phyloP scores from a whole-genome alignment of 129 eudicot genomes.

The Lonicera japonica region DNA sequence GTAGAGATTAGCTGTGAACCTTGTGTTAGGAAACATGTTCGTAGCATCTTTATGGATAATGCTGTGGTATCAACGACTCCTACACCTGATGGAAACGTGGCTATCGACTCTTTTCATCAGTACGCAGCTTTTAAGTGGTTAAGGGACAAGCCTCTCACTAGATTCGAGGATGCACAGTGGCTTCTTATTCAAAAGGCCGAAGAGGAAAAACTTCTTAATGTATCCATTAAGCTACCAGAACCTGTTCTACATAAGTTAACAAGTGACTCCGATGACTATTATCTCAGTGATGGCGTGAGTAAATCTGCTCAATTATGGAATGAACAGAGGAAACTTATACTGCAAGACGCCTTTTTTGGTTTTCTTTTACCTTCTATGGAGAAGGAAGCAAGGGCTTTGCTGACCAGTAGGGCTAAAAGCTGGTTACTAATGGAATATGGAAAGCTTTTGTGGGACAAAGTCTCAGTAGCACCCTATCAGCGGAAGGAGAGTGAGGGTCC shows the following conservation, averaged over 20 bases:
- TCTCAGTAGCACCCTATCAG: conserved; percentile 75
- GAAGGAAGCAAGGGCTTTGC: conserved; percentile 76
- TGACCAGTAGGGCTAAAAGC: conserved; percentile 76
- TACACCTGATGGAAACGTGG: conserved; percentile 65
- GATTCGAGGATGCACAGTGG: conserved; percentile 91
- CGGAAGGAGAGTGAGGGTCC: conserved; percentile 52
- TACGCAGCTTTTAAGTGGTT: conserved; percentile 84
- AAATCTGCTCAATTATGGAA: conserved; percentile 94
- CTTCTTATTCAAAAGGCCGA: conserved; percentile 92
- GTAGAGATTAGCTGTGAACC: conserved; percentile 97
- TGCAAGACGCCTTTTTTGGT: conserved; percentile 63
- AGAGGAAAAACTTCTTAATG: conserved; percentile 90
- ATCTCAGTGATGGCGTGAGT: conserved; percentile 91
- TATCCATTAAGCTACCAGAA: conserved; percentile 62
- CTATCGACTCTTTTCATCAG: conserved; percentile 69
- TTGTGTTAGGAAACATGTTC: conserved; percentile 73
- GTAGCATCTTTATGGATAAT: conserved; percentile 81
- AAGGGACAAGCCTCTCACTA: conserved; percentile 63
- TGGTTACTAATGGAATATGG: conserved; percentile 77
- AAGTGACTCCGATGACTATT: conserved; percentile 63
- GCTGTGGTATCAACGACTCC: conserved; percentile 93
- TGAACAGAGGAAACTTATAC: conserved; percentile 82
- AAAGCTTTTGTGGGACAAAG: conserved; percentile 67
- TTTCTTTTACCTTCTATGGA: conserved; percentile 81
- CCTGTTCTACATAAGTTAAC: conserved; percentile 42